Conservation (phyloP, 352 stramenopile genomes). For the Pythium volutum region DNA sequence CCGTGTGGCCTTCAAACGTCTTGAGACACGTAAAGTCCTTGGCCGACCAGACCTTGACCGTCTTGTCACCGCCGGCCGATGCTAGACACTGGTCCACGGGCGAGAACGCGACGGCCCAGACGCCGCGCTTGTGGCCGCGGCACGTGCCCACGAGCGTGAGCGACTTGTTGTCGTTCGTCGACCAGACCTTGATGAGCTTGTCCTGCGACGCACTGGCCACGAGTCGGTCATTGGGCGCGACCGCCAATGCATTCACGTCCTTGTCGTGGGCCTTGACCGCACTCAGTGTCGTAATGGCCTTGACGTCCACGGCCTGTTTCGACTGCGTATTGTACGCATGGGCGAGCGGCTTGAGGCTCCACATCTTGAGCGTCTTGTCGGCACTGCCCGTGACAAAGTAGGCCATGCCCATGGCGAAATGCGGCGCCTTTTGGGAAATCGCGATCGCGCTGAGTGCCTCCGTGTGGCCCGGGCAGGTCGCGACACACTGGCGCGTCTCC, state of each 20-base stretch:
- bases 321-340: conserved; percentile 39
- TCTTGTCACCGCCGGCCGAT: conserved; percentile 95
- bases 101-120: conserved; percentile 97
- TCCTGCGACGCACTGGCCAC: conserved; percentile 97
- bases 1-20: conserved; percentile 95
- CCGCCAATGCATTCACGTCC: conserved; percentile 94
- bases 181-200: conserved; percentile 98
- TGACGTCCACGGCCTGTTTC: conserved; percentile 43
- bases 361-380: conserved; percentile 98
- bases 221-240: conserved; percentile 97
- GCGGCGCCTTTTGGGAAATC: conserved; percentile 85
- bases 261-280: conserved; percentile 92
- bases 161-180: conserved; percentile 50
- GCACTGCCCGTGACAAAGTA: conserved; percentile 96
- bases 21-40: conserved; percentile 95
- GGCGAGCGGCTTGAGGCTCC: conserved; percentile 85
- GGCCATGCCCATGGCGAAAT: conserved; percentile 72
- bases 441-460: conserved; percentile 92
- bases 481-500: conserved; percentile 70
- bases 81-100: conserved; percentile 95
- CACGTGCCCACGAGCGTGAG: conserved; percentile 90
- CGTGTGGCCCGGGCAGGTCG: conserved; percentile 91
- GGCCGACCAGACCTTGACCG: conserved; percentile 96
- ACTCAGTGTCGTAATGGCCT: conserved; percentile 51
- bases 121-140: conserved; percentile 96